These are phyloP conservation scores for Dissophora ornata DNA, from an alignment of 192 early-diverging fungal species.

Conservation along the genomic window DNA sequence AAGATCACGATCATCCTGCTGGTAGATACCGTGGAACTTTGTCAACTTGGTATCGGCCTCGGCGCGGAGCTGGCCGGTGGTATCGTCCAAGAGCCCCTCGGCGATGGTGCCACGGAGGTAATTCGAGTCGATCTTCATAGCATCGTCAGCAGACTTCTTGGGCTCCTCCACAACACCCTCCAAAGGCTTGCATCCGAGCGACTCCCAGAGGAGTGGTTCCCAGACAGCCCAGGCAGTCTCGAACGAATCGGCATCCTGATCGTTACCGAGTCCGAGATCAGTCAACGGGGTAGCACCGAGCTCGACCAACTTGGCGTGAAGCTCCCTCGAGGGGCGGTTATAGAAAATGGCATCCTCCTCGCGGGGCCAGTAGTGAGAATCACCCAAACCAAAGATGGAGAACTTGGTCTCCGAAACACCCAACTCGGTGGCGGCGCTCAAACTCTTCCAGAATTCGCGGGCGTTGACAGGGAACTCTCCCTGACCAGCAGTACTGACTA, in stretches of 20 bases:
- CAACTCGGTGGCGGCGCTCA: slow-evolving; percentile 71
- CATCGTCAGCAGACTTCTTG: slow-evolving; percentile 83
- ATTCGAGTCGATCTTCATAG: slow-evolving; percentile 93
- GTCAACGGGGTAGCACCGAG: slow-evolving; percentile 78
- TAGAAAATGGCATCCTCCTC: slow-evolving; percentile 91
- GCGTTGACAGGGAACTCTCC: slow-evolving; percentile 95
- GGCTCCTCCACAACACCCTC: slow-evolving; percentile 72
- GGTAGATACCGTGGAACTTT: slow-evolving; percentile 98
- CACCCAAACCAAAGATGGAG: slow-evolving; percentile 92
- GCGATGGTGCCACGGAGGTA: slow-evolving; percentile 94
- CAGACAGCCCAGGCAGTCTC: slow-evolving; percentile 84
- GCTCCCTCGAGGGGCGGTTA: slow-evolving; percentile 89
- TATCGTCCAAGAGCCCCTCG: slow-evolving; percentile 83
- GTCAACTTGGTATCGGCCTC: slow-evolving; percentile 93
- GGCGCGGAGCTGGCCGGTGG: slow-evolving; percentile 80
- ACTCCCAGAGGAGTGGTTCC: slow-evolving; percentile 85
- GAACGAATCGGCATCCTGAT: slow-evolving; percentile 93
- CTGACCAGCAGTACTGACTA: slow-evolving; percentile 91
- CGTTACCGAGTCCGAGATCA: slow-evolving; percentile 85
- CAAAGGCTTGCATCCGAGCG: slow-evolving; percentile 80
- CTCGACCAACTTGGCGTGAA: slow-evolving; percentile 82
- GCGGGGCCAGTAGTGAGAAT: slow-evolving; percentile 96
- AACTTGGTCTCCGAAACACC: slow-evolving; percentile 75
- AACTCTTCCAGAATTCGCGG: slow-evolving; percentile 88
- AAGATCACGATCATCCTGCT: slow-evolving; percentile 96